These are phyloP conservation scores for Camelina laxa DNA, from an alignment of 345 rosid species.

Conservation along the genomic window DNA sequence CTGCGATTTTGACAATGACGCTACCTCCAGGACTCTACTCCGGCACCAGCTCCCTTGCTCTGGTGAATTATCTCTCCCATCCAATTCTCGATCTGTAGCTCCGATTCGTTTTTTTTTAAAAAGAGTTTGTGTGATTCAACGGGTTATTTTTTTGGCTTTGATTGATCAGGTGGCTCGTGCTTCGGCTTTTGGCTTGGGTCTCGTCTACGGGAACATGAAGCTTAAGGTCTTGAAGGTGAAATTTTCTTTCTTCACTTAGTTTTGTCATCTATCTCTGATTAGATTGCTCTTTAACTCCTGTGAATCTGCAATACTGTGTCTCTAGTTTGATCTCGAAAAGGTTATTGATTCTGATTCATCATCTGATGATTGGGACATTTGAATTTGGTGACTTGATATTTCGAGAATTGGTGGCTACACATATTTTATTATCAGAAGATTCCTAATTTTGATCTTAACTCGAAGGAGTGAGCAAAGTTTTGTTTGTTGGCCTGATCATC, in stretches of 20 bases:
- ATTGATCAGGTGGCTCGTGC: slow-evolving; percentile 81
- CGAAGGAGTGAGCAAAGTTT: background rate
- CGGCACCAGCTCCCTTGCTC: slow-evolving; percentile 85
- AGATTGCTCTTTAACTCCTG: background rate
- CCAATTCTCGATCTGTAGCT: slow-evolving; percentile 4
- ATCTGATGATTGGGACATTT: slow-evolving; percentile 13
- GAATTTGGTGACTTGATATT: slow-evolving; percentile 1
- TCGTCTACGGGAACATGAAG: slow-evolving; percentile 79
- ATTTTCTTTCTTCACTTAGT: too few relatives aligned
- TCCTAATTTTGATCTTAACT: too few relatives aligned
- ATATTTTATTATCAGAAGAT: background rate
- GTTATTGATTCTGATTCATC: background rate
- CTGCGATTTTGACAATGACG: slow-evolving; percentile 53
- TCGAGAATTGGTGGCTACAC: background rate
- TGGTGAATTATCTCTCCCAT: slow-evolving; percentile 47
- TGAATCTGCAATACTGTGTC: background rate
- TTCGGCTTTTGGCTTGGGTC: slow-evolving; percentile 75
- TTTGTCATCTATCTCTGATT: background rate
- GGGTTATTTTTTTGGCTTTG: background rate
- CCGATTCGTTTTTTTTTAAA: background rate
- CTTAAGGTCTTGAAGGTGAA: slow-evolving; percentile 83
- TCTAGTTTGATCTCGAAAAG: background rate
- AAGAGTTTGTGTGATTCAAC: slow-evolving; percentile 20
- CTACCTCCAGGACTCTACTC: slow-evolving; percentile 87
- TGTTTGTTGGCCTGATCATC: background rate